A percentile compares a stretch with the other conserved stretches of the same genome.
Evolutionary conservation across 2,329 filamentous ascomycete genomes (phyloP).

Genomic region (Sclerotinia trifoliorum): DNA sequence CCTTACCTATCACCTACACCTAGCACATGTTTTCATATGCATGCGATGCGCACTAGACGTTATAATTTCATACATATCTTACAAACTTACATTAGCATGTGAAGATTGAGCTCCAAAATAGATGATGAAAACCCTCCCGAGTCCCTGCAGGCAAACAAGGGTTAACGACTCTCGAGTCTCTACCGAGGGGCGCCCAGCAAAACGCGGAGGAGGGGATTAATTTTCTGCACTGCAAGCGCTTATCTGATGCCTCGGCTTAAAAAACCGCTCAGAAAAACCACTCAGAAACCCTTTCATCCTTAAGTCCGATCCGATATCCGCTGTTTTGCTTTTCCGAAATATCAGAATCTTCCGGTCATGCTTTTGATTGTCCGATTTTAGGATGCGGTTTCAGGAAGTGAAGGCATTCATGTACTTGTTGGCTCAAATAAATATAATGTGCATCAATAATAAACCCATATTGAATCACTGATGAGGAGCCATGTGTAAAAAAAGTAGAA

Average conservation of each 20-base stretch:
- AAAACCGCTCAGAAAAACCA: too few relatives aligned
- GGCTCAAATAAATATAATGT: not conserved
- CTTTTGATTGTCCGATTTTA: not conserved
- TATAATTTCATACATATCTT: too few relatives aligned
- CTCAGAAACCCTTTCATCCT: not conserved
- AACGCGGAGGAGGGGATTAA: conserved; percentile 11
- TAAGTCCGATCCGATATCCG: conserved; percentile 5
- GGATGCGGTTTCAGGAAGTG: conserved; percentile 10
- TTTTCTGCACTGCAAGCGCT: not conserved
- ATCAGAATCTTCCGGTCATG: not conserved
- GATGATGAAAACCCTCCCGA: not conserved
- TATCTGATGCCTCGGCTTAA: conserved; percentile 2
- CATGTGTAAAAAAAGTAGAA: not conserved
- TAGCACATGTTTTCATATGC: not conserved
- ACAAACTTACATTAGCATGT: not conserved
- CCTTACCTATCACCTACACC: not conserved
- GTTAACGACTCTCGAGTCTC: not conserved
- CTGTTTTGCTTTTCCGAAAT: not conserved
- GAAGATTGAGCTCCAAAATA: not conserved
- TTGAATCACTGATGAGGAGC: not conserved
- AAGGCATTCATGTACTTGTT: not conserved
- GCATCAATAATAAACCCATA: not conserved
- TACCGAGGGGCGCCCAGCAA: not conserved
- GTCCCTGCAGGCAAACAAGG: not conserved
- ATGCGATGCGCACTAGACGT: not conserved